Conservation (phyloP, 2,329 filamentous ascomycete genomes). For the Juglanconis sp. region DNA sequence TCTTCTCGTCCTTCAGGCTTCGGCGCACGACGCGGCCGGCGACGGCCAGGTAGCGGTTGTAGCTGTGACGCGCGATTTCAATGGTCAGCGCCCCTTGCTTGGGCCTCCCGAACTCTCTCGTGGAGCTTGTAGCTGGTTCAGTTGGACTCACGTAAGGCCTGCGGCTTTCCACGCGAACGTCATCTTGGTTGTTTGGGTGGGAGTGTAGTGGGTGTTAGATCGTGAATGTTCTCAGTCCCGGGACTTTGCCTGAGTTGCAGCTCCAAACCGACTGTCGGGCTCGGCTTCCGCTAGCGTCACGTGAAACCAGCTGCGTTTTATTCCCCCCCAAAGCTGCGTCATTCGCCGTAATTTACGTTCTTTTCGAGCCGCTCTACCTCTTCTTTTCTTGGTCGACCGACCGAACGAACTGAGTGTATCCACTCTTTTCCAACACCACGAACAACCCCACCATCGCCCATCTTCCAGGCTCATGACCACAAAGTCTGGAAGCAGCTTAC, state of each 20-base stretch:
- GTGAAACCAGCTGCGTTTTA: not conserved
- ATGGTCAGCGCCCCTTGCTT: not conserved
- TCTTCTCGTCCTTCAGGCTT: slow-evolving; percentile 93
- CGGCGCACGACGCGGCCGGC: slow-evolving; percentile 92
- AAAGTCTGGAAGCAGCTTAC: not conserved
- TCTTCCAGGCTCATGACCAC: not conserved
- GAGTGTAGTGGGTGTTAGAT: slow-evolving; percentile 14
- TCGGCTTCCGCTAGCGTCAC: not conserved
- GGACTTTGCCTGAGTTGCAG: too few species aligned
- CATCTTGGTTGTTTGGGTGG: slow-evolving; percentile 64
- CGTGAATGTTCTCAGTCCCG: too few species aligned
- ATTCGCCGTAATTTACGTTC: slow-evolving; percentile 1
- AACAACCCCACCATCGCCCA: not conserved
- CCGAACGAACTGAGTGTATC: not conserved
- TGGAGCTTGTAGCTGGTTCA: slow-evolving; percentile 18
- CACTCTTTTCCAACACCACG: not conserved
- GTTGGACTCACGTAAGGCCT: slow-evolving; percentile 78
- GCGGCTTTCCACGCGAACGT: slow-evolving; percentile 97
- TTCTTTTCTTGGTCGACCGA: not conserved
- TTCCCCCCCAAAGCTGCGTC: not conserved
- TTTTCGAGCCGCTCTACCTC: not conserved
- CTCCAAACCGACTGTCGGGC: not conserved
- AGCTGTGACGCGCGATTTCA: slow-evolving; percentile 54
- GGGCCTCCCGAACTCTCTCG: not conserved
- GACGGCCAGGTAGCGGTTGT: slow-evolving; percentile 99